Evolutionary conservation across 176 grass and related monocot species (phyloP).

Genomic region (Musa acuminata): DNA sequence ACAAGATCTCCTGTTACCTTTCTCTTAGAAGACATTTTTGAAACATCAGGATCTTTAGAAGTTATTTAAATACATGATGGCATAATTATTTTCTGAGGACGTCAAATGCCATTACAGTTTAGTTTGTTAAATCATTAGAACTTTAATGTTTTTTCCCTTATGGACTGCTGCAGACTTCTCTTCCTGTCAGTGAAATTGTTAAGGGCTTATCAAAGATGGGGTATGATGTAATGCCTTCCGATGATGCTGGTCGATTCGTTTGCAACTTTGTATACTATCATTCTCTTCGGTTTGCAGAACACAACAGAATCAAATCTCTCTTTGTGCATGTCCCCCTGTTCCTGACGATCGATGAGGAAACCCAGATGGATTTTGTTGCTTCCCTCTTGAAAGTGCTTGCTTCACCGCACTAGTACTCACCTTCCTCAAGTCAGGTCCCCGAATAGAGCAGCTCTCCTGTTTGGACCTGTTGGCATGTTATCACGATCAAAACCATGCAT

Average conservation of each 20-base stretch:
- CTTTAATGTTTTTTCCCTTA: neutral
- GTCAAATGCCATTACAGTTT: neutral
- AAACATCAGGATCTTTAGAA: no score
- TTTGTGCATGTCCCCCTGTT: conserved; percentile 96
- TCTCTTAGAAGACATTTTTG: neutral
- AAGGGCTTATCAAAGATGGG: conserved; percentile 63
- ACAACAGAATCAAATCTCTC: conserved; percentile 64
- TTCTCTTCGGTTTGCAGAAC: conserved; percentile 72
- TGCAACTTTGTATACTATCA: conserved; percentile 95
- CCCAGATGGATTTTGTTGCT: conserved; percentile 73
- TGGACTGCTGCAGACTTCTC: conserved; percentile 37
- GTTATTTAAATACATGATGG: neutral
- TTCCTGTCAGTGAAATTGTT: conserved; percentile 58
- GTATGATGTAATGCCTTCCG: conserved; percentile 66
- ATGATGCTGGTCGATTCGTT: conserved; percentile 71
- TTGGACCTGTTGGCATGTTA: neutral
- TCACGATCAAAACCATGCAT: neutral
- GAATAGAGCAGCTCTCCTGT: neutral
- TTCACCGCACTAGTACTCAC: conserved; percentile 26
- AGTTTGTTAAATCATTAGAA: no score
- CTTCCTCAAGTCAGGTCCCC: neutral
- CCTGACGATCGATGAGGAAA: conserved; percentile 59
- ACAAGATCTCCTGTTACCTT: neutral
- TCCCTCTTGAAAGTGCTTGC: conserved; percentile 69
- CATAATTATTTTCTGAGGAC: neutral